phyloP scores from a whole-genome alignment of 305 asterid genomes.

The Solanum hybrid region DNA sequence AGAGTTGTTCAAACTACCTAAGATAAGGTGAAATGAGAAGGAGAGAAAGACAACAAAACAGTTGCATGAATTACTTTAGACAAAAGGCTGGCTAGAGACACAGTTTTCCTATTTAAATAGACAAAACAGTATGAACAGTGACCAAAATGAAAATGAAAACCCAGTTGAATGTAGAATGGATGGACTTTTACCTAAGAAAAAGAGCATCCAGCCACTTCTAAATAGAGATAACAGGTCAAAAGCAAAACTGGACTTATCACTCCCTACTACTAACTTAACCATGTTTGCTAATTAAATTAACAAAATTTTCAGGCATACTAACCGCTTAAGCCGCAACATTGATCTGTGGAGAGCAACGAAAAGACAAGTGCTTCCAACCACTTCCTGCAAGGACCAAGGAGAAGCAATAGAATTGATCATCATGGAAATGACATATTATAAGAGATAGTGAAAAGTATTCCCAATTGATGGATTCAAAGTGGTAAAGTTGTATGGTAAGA shows the following conservation, averaged over 20 bases:
- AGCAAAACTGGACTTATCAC: neutral
- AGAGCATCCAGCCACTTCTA: neutral
- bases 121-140: neutral
- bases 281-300: neutral
- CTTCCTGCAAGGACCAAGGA: slow-evolving; percentile 46
- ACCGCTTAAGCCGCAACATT: slow-evolving; percentile 79
- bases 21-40: neutral
- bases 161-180: neutral
- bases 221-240: neutral
- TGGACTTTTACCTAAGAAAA: neutral
- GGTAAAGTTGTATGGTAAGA: neutral
- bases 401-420: neutral
- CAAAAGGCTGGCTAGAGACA: neutral
- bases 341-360: slow-evolving; percentile 86
- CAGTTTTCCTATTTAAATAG: neutral
- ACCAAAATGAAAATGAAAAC: neutral
- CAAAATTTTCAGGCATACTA: slow-evolving; percentile 15
- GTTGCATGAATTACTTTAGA: neutral
- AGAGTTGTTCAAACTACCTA: neutral
- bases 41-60: neutral
- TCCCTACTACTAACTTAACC: neutral
- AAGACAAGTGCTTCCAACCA: slow-evolving; percentile 68
- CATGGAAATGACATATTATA: neutral
- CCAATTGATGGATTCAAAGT: neutral
- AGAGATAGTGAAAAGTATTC: neutral